Evolutionary conservation across 441 rosid species (phyloP), one percentile per base, ranked within the genome.

Genomic region (Adansonia madagascariensis): DNA sequence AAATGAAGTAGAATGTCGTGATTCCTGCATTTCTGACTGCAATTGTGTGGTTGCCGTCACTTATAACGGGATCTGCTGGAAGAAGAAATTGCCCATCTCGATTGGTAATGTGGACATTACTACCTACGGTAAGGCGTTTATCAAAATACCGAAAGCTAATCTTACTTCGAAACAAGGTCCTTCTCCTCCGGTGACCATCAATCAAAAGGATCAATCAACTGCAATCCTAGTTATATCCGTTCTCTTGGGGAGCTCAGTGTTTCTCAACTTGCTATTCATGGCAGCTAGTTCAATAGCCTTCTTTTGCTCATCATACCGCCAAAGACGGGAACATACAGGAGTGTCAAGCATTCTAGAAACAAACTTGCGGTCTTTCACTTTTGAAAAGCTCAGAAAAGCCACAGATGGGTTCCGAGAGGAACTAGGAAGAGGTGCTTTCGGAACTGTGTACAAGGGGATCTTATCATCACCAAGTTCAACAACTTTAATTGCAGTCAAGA

Each of bases 401-500:
- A 88, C 86, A 0, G 6, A 70, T 4, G 85, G 80, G 44, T 87
- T 89, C 76, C 49, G 1, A 50, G 85, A 89, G 57, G 88, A 84
- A 71, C 49, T 89, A 8, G 92, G 89, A 0, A 84, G 78, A 61
- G 87, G 89, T 22, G 68, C 82, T 0, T 89, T 78, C 0, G 87
- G 84, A 10, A 69, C 77, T 1, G 84, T 89, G 8, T 84, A 83
- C 62, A 85, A 82, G 63, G 88, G 89, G 3, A 6, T 73, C 2
- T 12, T 85, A 43, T 39, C 35, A 10, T 17, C 71, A n/a, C 24
- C 53, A 6, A 64, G 18, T 43, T 59, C 75, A 47, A 68, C 65
- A 53, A 52, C 64, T 61, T 15, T 6, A 20, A 76, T 86, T n/a
- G 86, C 86, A 50, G 78, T 85, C 18, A 81, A 83, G 76, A 82